phyloP scores from a whole-genome alignment of 2,329 filamentous ascomycete species.

The Corynespora cassiicola region DNA sequence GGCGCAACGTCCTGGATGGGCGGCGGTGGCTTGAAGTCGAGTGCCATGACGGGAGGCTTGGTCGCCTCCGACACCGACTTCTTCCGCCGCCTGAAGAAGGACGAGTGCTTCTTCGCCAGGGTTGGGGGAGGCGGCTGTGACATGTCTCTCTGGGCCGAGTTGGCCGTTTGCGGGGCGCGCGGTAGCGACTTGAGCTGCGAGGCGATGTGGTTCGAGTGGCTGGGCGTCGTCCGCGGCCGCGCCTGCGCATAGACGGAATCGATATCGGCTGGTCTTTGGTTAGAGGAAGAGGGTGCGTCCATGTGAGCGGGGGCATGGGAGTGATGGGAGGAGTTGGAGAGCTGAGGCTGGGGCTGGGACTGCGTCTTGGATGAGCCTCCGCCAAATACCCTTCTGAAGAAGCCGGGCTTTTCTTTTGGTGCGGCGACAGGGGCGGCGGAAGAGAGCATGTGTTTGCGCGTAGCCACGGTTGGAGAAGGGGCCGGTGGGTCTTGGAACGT shows the following conservation, averaged over 20 bases:
- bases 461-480: slow-evolving; percentile 60
- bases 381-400: slow-evolving; percentile 92
- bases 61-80: slow-evolving; percentile 78
- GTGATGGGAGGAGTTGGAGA: slow-evolving; percentile 26
- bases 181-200: slow-evolving; percentile 56
- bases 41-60: slow-evolving; percentile 64
- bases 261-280: slow-evolving; percentile 31
- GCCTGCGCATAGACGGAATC: slow-evolving; percentile 38
- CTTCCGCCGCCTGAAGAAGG: slow-evolving; percentile 93
- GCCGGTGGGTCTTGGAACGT: slow-evolving; percentile 57
- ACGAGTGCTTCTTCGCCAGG: slow-evolving; percentile 89
- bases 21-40: slow-evolving; percentile 48
- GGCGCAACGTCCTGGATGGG: slow-evolving; percentile 31
- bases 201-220: slow-evolving; percentile 51
- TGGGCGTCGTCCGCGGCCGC: slow-evolving; percentile 46
- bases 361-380: slow-evolving; percentile 64
- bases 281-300: slow-evolving; percentile 21
- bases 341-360: slow-evolving; percentile 49
- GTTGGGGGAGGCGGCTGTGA: slow-evolving; percentile 33
- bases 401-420: slow-evolving; percentile 74
- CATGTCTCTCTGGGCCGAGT: slow-evolving; percentile 25
- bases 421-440: slow-evolving; percentile 46
- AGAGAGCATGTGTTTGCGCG: slow-evolving; percentile 52
- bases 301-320: slow-evolving; percentile 18
- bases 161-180: slow-evolving; percentile 32